Evolutionary conservation across 345 rosid genomes (phyloP).

Genomic region (Firmiana major): DNA sequence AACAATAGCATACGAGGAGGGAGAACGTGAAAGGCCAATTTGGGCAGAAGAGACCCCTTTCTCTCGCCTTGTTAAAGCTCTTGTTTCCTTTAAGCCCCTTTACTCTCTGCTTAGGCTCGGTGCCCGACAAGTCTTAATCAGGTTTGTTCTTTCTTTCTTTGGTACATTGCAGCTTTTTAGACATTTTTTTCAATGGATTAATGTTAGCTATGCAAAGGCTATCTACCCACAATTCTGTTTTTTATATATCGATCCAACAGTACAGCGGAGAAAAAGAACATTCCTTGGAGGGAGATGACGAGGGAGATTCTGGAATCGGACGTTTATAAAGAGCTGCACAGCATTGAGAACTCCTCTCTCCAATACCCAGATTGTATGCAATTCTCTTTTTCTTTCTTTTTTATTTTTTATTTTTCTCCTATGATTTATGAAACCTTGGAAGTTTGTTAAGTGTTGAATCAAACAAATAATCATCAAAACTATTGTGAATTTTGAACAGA

Average conservation of each 20-base stretch:
- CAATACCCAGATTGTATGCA: slow-evolving; percentile 55
- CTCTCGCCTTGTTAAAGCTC: slow-evolving; percentile 49
- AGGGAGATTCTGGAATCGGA: slow-evolving; percentile 56
- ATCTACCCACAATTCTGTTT: too few species aligned
- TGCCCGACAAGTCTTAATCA: slow-evolving; percentile 60
- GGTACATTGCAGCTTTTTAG: neutral
- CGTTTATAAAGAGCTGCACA: slow-evolving; percentile 54
- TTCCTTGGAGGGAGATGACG: slow-evolving; percentile 60
- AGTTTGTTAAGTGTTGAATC: neutral
- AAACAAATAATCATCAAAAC: neutral
- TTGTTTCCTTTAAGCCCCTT: slow-evolving; percentile 58
- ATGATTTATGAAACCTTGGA: neutral
- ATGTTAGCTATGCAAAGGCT: neutral
- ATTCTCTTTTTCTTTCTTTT: neutral
- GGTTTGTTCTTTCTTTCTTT: slow-evolving; percentile 24
- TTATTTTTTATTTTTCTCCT: too few species aligned
- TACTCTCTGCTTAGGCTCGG: slow-evolving; percentile 57
- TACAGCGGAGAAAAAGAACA: slow-evolving; percentile 58
- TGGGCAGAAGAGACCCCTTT: slow-evolving; percentile 66
- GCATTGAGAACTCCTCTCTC: slow-evolving; percentile 40
- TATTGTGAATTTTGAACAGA: slow-evolving; percentile 27
- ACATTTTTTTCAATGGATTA: neutral
- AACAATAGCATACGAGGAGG: slow-evolving; percentile 38
- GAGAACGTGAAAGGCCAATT: slow-evolving; percentile 50
- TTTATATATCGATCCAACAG: slow-evolving; percentile 23